Conservation (phyloP, 495 filamentous ascomycete genomes). For the Lophiostoma macrostomum region DNA sequence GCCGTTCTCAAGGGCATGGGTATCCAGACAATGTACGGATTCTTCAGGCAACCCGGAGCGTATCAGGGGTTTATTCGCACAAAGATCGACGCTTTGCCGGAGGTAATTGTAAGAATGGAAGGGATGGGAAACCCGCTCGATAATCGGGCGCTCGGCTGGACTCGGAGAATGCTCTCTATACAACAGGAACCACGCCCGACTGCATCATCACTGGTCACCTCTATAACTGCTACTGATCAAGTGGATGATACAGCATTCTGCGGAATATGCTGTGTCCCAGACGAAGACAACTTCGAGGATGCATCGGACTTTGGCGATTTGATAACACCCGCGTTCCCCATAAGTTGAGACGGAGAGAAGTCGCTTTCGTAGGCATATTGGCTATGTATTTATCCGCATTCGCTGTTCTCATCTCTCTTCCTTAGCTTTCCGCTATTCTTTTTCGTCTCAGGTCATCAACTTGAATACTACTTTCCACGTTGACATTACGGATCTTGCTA, state of each 20-base stretch:
- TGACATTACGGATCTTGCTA: no score
- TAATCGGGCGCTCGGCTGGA: conserved; percentile 10
- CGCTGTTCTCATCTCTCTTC: no score
- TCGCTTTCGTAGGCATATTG: no score
- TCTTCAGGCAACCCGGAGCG: conserved; percentile 12
- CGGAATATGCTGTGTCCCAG: conserved; percentile 18
- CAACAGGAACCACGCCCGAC: conserved; percentile 16
- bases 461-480: no score
- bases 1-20: conserved; percentile 35
- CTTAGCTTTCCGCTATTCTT: no score
- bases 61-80: conserved; percentile 1
- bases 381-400: no score
- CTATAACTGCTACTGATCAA: conserved; percentile 5
- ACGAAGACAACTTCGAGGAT: conserved; percentile 9
- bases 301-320: no score
- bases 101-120: conserved; percentile 9
- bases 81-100: conserved; percentile 1
- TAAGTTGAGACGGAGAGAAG: no score
- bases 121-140: conserved; percentile 3
- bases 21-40: conserved; percentile 13
- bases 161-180: conserved; percentile 8
- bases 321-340: no score
- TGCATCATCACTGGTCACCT: conserved; percentile 15
- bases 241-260: conserved; percentile 3
- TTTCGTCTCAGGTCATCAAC: no score